These are phyloP conservation scores for Exsudoporus frostii DNA, from an alignment of 768 basidiomycete species.

Conservation along the genomic window DNA sequence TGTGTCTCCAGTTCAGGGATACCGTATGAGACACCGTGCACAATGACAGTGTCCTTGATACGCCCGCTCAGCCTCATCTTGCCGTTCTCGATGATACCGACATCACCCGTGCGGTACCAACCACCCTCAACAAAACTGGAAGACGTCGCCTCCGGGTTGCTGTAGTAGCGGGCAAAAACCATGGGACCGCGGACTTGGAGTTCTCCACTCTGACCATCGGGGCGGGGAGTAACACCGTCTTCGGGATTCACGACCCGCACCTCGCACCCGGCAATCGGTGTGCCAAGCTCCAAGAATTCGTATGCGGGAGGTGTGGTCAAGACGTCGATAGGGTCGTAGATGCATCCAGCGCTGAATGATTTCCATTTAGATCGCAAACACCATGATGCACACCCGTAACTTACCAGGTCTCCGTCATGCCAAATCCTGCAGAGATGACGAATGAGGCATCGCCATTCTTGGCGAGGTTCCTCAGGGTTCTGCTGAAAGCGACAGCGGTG, in stretches of 20 bases:
- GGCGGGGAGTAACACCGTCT: slow-evolving; percentile 27
- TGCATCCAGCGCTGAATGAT: slow-evolving; percentile 34
- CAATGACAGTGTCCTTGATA: slow-evolving; percentile 1
- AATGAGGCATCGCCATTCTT: slow-evolving; percentile 30
- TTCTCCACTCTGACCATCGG: slow-evolving; percentile 1
- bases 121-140: slow-evolving; percentile 44
- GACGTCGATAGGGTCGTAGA: slow-evolving; percentile 35
- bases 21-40: neutral
- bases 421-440: slow-evolving; percentile 32
- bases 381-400: slow-evolving; percentile 2
- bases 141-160: neutral
- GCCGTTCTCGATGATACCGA: slow-evolving; percentile 37
- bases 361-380: neutral
- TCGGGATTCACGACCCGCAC: slow-evolving; percentile 36
- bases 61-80: slow-evolving; percentile 22
- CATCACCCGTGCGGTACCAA: slow-evolving; percentile 62
- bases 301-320: slow-evolving; percentile 13
- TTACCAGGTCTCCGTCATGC: slow-evolving; percentile 42
- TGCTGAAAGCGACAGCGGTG: slow-evolving; percentile 38
- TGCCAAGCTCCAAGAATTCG: slow-evolving; percentile 39
- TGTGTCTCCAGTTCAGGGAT: slow-evolving; percentile 31
- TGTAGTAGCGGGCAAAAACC: neutral
- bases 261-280: slow-evolving; percentile 28
- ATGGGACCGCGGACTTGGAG: slow-evolving; percentile 1
- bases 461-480: slow-evolving; percentile 27